phyloP scores from a whole-genome alignment of 1,284 basidiomycete species.

The Meira nashicola region DNA sequence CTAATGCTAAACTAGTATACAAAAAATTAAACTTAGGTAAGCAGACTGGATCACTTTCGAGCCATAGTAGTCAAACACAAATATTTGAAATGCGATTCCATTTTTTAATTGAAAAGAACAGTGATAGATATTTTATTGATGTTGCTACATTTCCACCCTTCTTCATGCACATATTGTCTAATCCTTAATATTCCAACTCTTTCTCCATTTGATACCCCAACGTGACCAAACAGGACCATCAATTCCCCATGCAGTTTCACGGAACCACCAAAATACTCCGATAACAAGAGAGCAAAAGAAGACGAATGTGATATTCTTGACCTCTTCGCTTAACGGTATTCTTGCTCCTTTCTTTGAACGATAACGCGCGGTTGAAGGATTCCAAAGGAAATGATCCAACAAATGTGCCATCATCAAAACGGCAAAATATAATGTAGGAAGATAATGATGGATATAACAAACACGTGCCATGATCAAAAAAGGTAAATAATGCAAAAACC shows the following conservation, averaged over 20 bases:
- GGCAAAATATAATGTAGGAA: constrained; percentile 92
- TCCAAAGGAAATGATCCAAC: constrained; percentile 74
- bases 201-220: constrained; percentile 42
- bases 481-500: constrained; percentile 63
- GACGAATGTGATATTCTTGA: constrained; percentile 71
- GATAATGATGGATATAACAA: constrained; percentile 81
- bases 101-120: too few species aligned
- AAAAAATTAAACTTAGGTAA: too few species aligned
- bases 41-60: too few species aligned
- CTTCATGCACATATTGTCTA: too few species aligned
- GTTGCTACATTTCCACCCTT: too few species aligned
- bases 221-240: constrained; percentile 66
- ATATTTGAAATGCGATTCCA: too few species aligned
- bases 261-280: constrained; percentile 88
- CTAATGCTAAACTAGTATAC: too few species aligned
- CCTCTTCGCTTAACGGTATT: constrained; percentile 57
- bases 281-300: constrained; percentile 64
- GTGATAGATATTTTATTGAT: too few species aligned
- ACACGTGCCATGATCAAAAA: constrained; percentile 55
- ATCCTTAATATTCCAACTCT: constrained; percentile 49
- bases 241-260: constrained; percentile 79
- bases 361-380: constrained; percentile 44
- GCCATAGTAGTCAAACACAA: too few species aligned
- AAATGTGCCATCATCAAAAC: constrained; percentile 86
- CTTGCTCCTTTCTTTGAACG: constrained; percentile 12